Base-by-base conservation (phyloP, 208 protist genomes). In the Trypanosoma avium region DNA sequence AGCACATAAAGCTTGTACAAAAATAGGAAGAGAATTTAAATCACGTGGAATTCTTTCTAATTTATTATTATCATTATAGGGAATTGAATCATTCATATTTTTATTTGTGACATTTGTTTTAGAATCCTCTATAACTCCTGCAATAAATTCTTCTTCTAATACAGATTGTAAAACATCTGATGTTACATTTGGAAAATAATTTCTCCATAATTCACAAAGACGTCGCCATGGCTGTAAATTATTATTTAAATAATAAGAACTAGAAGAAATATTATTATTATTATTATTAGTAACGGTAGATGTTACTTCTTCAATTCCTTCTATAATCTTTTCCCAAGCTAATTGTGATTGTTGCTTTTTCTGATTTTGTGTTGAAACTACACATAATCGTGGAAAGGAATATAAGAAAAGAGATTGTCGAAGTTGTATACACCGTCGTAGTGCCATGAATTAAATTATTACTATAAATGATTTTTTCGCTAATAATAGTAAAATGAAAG, bases 1-100 rank as follows among this genome's bases (percentile, higher is more conserved):
- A 6, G 58, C 27, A 54, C 40, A 72, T 10, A 72, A 30, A 15
- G 67, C 67, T 50, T 72, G 67, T 24, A 72, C 22, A 45, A 66
- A 72, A 22, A 66, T 58, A n/a, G 67, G 48, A 52, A 72, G 67
- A 22, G 24, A 42, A 24, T 48, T n/a, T n/a, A 65, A 38, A 26
- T 65, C 67, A 35, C 32, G 56, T 24, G 67, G 67, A 50, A 72
- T 27, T 6, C 58, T 35, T 40, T 72, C 58, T 32, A 3, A 10
- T 12, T 7, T 35, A 3, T 3, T 7, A 17, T 50, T 4, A 27
- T 5, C 40, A 36, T 3, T 26, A 26, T 10, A 2, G 46, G 17
- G 9, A 50, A 50, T 13, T 15, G 22, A 15, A n/a, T n/a, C n/a
- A n/a, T n/a, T n/a, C n/a, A n/a, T n/a, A n/a, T n/a, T n/a, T n/a